Evolutionary conservation across 1,284 basidiomycete genomes (phyloP).

Genomic region (Ustilago xerochloae): DNA sequence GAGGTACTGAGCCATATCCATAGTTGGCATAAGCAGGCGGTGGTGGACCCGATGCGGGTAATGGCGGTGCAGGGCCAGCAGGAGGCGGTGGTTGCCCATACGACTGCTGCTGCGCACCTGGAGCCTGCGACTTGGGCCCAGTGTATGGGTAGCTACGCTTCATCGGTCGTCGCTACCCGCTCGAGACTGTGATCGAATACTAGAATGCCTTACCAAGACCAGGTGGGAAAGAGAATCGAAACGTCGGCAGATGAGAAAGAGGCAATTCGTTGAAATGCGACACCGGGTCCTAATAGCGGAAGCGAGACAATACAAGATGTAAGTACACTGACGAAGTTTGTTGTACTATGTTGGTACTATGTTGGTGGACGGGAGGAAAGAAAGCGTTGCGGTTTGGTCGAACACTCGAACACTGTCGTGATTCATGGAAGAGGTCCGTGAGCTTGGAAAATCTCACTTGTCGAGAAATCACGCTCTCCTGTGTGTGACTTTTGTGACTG

Average conservation of each 20-base stretch:
- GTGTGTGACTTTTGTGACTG: neutral
- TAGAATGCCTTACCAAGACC: neutral
- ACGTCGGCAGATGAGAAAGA: neutral
- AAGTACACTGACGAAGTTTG: too few species aligned
- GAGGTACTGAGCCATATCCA: conserved; percentile 48
- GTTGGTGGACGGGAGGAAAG: too few species aligned
- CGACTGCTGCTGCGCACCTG: conserved; percentile 13
- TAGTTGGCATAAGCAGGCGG: conserved; percentile 53
- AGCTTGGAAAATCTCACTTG: too few species aligned
- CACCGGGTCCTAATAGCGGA: too few species aligned
- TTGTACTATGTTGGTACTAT: too few species aligned
- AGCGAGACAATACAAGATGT: too few species aligned
- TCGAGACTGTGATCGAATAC: neutral
- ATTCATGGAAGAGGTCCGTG: too few species aligned
- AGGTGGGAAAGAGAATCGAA: neutral
- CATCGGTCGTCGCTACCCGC: conserved; percentile 10
- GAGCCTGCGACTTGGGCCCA: conserved; percentile 13
- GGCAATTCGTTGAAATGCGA: neutral
- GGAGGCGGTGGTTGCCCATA: conserved; percentile 40
- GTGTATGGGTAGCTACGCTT: conserved; percentile 32
- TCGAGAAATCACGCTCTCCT: too few species aligned
- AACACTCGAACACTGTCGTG: too few species aligned
- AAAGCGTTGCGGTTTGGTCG: too few species aligned
- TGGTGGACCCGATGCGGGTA: conserved; percentile 23
- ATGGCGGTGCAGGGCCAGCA: conserved; percentile 38